Evolutionary conservation across 352 stramenopile species (phyloP).

Genomic region (Phytophthora pinifolia): DNA sequence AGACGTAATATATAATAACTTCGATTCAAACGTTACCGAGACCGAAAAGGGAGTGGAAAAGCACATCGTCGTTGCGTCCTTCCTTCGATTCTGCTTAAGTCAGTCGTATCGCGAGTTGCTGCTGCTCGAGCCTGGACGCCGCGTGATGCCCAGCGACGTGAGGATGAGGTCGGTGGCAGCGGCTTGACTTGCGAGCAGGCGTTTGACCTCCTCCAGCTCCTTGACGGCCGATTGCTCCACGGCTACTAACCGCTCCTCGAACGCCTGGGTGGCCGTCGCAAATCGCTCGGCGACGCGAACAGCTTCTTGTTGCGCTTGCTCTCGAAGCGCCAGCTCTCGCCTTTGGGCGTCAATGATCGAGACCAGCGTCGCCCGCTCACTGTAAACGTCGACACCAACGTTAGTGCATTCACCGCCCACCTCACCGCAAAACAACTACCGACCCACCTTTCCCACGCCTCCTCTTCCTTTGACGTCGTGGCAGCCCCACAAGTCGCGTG

Average conservation of each 20-base stretch:
- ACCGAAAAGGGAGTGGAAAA: too few relatives aligned
- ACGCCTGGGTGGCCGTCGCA: slow-evolving; percentile 46
- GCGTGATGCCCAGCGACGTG: slow-evolving; percentile 45
- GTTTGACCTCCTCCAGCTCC: slow-evolving; percentile 47
- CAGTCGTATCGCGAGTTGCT: slow-evolving; percentile 21
- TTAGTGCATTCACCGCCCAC: background rate
- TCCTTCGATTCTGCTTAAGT: too few relatives aligned
- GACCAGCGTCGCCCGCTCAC: slow-evolving; percentile 55
- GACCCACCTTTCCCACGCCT: slow-evolving; percentile 45
- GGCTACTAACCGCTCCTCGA: slow-evolving; percentile 54
- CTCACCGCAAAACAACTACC: background rate
- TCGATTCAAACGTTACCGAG: too few relatives aligned
- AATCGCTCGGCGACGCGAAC: slow-evolving; percentile 57
- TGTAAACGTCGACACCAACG: slow-evolving; percentile 12
- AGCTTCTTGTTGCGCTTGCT: slow-evolving; percentile 54
- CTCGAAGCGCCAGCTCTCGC: slow-evolving; percentile 53
- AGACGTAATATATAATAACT: too few relatives aligned
- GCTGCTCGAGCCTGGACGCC: slow-evolving; percentile 15
- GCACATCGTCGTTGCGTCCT: too few relatives aligned
- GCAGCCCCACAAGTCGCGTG: slow-evolving; percentile 6
- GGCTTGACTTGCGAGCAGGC: slow-evolving; percentile 42
- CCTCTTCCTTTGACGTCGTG: slow-evolving; percentile 24
- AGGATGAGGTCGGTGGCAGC: slow-evolving; percentile 54
- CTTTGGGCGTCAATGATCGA: slow-evolving; percentile 64
- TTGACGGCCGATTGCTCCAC: slow-evolving; percentile 46